Evolutionary conservation across 768 basidiomycete genomes (phyloP), one percentile per base, ranked within the genome.

Genomic region (Hygrophorus pudorinus): DNA sequence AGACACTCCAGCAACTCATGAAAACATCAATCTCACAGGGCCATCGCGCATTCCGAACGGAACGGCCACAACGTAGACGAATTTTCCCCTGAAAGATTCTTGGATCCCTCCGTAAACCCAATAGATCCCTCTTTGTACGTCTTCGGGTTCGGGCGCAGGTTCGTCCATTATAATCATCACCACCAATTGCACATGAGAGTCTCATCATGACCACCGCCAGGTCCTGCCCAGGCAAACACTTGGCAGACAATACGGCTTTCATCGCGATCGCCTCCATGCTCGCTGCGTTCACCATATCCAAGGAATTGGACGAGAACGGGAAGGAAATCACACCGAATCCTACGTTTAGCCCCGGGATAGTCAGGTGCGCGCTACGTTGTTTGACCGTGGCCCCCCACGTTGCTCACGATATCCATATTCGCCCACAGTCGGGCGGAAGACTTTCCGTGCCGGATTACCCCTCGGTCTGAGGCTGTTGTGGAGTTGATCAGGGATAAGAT

Each of bases 1-100:
- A 51, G 36, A 34, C 10, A 38, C 43, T 5, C 46, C 14, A 30
- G 51, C 18, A 24, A 18, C n/a, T 20, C 14, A 32, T 14, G n/a
- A 20, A 9, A n/a, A 24, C 24, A 24, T 3, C 7, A 24, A 24
- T 24, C 13, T 29, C 14, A 18, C 36, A 66, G 66, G 65, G 53
- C 56, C 10, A 62, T 68, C 51, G 53, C 59, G 8, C 58, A 61
- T 35, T 53, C 66, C 48, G 57, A 63, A 32, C 51, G 59, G 13
- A 53, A 54, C 24, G 66, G 65, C 44, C 62, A 65, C 6, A 52
- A 66, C 11, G 63, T 67, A 17, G 28, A 49, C 14, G 48, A 46
- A 14, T 77, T 70, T 52, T 62, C 59, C 5, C 75, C 75, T 5
- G 70, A 66, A 27, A 67, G 75, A 6, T 75, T 67, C 59, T 53